These are phyloP conservation scores for Coniochaeta sp. DNA, from an alignment of 2,329 filamentous ascomycete genomes.

Conservation along the genomic window DNA sequence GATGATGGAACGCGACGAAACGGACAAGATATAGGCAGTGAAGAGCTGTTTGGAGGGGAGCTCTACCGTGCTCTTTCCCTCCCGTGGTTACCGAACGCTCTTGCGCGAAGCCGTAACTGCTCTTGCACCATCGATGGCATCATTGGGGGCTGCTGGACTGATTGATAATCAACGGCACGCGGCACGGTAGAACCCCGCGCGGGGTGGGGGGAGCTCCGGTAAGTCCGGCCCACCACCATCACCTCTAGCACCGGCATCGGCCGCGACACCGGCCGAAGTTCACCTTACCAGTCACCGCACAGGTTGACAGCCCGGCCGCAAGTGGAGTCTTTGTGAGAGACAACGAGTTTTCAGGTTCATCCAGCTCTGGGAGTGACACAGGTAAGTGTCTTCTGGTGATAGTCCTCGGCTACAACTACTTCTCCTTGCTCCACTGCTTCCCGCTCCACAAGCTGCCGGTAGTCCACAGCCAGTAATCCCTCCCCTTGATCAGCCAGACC, in stretches of 20 bases:
- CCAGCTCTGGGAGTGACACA: too few species aligned
- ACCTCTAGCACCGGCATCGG: too few species aligned
- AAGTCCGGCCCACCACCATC: too few species aligned
- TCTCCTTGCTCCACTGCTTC: conserved; percentile 40
- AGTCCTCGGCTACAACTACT: too few species aligned
- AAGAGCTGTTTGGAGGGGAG: background rate
- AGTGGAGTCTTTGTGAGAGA: too few species aligned
- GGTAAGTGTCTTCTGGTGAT: too few species aligned
- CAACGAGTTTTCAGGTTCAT: too few species aligned
- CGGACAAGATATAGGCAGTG: background rate
- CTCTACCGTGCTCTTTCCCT: background rate
- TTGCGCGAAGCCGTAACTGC: background rate
- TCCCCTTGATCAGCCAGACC: conserved; percentile 41
- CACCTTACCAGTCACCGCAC: too few species aligned
- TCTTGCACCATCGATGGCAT: conserved; percentile 17
- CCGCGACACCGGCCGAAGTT: too few species aligned
- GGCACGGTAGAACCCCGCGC: background rate
- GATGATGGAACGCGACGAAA: background rate
- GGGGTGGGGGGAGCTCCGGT: background rate
- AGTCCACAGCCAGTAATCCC: conserved; percentile 45
- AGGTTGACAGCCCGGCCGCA: too few species aligned
- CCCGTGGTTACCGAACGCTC: background rate
- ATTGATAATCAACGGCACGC: background rate
- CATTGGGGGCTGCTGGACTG: conserved; percentile 3
- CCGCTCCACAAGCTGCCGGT: conserved; percentile 40